phyloP scores from a whole-genome alignment of 176 grass and related monocot species.

The Miscanthus lutarioriparius region DNA sequence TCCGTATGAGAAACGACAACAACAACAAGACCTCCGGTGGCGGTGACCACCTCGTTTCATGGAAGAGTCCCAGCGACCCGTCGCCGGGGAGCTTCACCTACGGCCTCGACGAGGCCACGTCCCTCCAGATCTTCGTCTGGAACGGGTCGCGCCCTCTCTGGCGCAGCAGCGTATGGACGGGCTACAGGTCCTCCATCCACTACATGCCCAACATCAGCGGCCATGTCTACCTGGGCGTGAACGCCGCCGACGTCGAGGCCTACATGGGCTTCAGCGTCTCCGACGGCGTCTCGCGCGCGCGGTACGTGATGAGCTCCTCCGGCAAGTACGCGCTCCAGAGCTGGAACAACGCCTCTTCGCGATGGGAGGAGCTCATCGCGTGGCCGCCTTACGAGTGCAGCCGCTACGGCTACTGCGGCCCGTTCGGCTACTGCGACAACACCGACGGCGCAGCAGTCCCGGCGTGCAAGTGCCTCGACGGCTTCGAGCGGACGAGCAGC shows the following conservation, averaged over 20 bases:
- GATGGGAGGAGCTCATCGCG: background rate
- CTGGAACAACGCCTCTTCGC: background rate
- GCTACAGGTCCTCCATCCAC: no score
- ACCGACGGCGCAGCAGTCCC: background rate
- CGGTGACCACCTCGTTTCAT: background rate
- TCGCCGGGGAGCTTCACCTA: conserved; percentile 20
- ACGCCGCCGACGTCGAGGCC: no score
- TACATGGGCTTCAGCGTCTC: no score
- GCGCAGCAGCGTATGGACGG: no score
- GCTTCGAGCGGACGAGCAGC: background rate
- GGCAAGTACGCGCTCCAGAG: background rate
- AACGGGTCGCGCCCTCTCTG: no score
- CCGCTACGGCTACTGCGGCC: conserved; percentile 35
- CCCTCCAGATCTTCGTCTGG: no score
- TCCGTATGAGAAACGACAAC: no score
- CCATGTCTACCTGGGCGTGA: no score
- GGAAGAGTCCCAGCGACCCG: conserved; percentile 17
- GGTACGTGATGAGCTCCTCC: background rate
- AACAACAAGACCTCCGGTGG: no score
- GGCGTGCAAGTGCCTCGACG: conserved; percentile 43
- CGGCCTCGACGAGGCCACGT: no score
- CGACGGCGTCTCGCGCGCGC: no score
- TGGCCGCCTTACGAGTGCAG: background rate
- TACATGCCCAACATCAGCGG: no score
- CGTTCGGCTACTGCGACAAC: conserved; percentile 35